phyloP scores from a whole-genome alignment of 495 filamentous ascomycete genomes.

The Aspergillus olivimuriae region DNA sequence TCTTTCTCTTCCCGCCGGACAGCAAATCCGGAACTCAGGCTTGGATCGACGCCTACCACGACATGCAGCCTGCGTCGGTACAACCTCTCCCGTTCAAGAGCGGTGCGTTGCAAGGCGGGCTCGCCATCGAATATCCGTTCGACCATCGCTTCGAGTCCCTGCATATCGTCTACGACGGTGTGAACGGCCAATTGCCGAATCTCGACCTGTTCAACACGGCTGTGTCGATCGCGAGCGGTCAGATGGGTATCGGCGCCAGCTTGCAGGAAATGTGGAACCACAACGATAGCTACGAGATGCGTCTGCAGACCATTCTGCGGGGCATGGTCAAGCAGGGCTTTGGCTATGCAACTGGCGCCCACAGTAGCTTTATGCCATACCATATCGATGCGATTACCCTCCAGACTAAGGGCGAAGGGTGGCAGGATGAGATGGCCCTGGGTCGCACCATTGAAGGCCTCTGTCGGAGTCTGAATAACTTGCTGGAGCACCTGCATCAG shows the following conservation, averaged over 20 bases:
- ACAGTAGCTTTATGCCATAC: constrained; percentile 95
- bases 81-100: constrained; percentile 83
- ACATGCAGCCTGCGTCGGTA: constrained; percentile 65
- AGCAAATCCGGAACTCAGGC: constrained; percentile 88
- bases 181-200: constrained; percentile 94
- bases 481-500: constrained; percentile 95
- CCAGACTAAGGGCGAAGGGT: constrained; percentile 81
- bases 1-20: constrained; percentile 82
- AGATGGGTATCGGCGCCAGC: constrained; percentile 80
- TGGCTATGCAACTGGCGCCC: constrained; percentile 83
- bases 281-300: constrained; percentile 70
- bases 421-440: constrained; percentile 95
- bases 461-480: constrained; percentile 88
- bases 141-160: constrained; percentile 75
- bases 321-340: constrained; percentile 91
- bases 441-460: constrained; percentile 84
- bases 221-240: constrained; percentile 77
- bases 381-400: constrained; percentile 95
- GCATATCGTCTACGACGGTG: constrained; percentile 90
- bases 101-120: constrained; percentile 84
- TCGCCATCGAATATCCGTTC: constrained; percentile 90
- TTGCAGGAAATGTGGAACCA: constrained; percentile 87
- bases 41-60: constrained; percentile 97
- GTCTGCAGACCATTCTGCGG: constrained; percentile 82
- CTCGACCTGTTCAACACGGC: constrained; percentile 93